Conservation (phyloP, 129 eudicot genomes). For the Centaurea solstitialis region DNA sequence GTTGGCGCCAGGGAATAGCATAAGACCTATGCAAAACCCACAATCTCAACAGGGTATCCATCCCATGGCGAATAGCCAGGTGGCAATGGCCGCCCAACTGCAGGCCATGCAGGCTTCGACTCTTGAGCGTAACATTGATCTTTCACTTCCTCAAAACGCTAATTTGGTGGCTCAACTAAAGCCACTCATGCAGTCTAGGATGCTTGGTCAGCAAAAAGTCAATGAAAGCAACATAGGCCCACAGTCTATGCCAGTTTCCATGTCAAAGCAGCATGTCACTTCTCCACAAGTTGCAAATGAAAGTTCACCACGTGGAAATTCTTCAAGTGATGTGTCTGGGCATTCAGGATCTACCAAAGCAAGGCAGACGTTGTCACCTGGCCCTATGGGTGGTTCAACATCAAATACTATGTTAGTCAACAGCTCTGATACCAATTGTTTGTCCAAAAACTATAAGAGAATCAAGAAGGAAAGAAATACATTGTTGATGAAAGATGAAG, state of each 20-base stretch:
- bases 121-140: constrained; percentile 83
- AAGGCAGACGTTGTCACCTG: constrained; percentile 61
- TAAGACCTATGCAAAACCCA: constrained; percentile 50
- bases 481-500: too few species aligned
- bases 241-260: constrained; percentile 41
- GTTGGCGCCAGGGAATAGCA: constrained; percentile 32
- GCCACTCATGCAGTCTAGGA: constrained; percentile 86
- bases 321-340: constrained; percentile 76
- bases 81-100: constrained; percentile 81
- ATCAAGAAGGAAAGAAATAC: too few species aligned
- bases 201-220: constrained; percentile 68
- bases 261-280: constrained; percentile 60
- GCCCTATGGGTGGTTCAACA: constrained; percentile 42
- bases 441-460: too few species aligned
- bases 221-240: constrained; percentile 56
- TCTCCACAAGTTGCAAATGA: constrained; percentile 69
- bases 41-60: constrained; percentile 61
- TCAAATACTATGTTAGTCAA: constrained; percentile 39
- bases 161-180: constrained; percentile 69
- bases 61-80: constrained; percentile 54
- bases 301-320: constrained; percentile 69
- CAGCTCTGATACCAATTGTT: constrained; percentile 38
- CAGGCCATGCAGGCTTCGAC: constrained; percentile 95
- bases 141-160: constrained; percentile 83
- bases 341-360: constrained; percentile 74